Conservation (phyloP, 1,284 basidiomycete genomes). For the Rhizopogon parksii region DNA sequence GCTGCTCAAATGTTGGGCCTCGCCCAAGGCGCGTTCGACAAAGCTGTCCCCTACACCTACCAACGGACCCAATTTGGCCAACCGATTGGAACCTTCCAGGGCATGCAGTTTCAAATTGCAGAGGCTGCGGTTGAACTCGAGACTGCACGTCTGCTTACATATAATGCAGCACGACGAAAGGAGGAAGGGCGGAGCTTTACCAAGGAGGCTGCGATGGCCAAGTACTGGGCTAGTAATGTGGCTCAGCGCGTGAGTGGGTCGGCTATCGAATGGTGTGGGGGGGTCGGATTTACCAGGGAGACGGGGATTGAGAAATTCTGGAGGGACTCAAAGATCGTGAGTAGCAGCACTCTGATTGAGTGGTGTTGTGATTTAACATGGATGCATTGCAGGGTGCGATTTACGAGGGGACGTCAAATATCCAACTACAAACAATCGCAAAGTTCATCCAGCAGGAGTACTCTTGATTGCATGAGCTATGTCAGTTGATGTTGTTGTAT, state of each 20-base stretch:
- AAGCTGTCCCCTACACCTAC: slow-evolving; percentile 89
- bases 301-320: slow-evolving; percentile 93
- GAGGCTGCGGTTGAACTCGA: slow-evolving; percentile 86
- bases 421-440: slow-evolving; percentile 94
- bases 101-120: slow-evolving; percentile 94
- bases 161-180: slow-evolving; percentile 92
- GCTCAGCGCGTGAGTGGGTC: slow-evolving; percentile 83
- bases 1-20: slow-evolving; percentile 96
- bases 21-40: slow-evolving; percentile 94
- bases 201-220: slow-evolving; percentile 96
- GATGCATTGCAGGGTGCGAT: slow-evolving; percentile 66
- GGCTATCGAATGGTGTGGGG: slow-evolving; percentile 97
- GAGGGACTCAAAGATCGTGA: slow-evolving; percentile 92
- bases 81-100: slow-evolving; percentile 88
- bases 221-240: slow-evolving; percentile 84
- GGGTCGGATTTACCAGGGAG: slow-evolving; percentile 91
- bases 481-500: not conserved
- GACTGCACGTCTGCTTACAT: slow-evolving; percentile 87
- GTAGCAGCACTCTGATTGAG: slow-evolving; percentile 23
- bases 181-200: slow-evolving; percentile 86
- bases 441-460: slow-evolving; percentile 84
- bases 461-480: slow-evolving; percentile 29
- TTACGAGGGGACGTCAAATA: slow-evolving; percentile 94
- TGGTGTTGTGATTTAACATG: slow-evolving; percentile 8
- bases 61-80: slow-evolving; percentile 93